phyloP scores from a whole-genome alignment of 352 stramenopile genomes.

The Globisporangium spinosum region DNA sequence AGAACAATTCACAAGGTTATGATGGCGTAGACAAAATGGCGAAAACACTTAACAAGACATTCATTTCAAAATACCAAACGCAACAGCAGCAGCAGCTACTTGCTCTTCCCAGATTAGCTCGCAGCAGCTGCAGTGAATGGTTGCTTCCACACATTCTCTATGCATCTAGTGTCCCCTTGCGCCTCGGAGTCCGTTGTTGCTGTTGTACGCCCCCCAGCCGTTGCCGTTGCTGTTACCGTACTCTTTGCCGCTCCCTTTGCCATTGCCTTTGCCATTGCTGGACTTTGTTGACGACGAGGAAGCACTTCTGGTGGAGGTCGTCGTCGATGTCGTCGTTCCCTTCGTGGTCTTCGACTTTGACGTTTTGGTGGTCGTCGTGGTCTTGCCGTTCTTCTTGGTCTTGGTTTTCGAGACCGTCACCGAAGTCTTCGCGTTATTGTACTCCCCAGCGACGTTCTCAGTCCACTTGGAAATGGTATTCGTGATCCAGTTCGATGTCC shows the following conservation, averaged over 20 bases:
- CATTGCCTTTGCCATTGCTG: constrained; percentile 3
- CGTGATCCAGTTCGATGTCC: constrained; percentile 13
- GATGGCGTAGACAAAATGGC: not conserved
- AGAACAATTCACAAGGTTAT: not conserved
- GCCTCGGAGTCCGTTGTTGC: constrained; percentile 13
- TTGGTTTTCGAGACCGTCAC: constrained; percentile 6
- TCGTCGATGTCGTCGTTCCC: not conserved
- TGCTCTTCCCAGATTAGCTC: not conserved
- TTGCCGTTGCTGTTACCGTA: not conserved
- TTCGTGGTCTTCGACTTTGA: not conserved
- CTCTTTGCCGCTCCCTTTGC: not conserved
- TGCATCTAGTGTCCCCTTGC: constrained; percentile 7
- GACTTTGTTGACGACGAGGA: not conserved
- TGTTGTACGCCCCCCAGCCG: constrained; percentile 10
- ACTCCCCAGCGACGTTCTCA: constrained; percentile 7
- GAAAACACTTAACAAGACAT: constrained; percentile 8
- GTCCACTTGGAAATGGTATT: constrained; percentile 6
- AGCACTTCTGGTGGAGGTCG: not conserved
- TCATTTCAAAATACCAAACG: constrained; percentile 6
- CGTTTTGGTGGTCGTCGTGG: not conserved
- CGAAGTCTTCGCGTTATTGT: constrained; percentile 7
- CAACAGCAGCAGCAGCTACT: not conserved
- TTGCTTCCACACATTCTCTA: constrained; percentile 8
- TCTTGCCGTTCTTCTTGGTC: not conserved
- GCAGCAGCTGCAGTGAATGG: not conserved